Evolutionary conservation across 371 early-diverging fungal genomes (phyloP), one percentile per base, ranked within the genome.

Genomic region (Aphelidium insulamus): DNA sequence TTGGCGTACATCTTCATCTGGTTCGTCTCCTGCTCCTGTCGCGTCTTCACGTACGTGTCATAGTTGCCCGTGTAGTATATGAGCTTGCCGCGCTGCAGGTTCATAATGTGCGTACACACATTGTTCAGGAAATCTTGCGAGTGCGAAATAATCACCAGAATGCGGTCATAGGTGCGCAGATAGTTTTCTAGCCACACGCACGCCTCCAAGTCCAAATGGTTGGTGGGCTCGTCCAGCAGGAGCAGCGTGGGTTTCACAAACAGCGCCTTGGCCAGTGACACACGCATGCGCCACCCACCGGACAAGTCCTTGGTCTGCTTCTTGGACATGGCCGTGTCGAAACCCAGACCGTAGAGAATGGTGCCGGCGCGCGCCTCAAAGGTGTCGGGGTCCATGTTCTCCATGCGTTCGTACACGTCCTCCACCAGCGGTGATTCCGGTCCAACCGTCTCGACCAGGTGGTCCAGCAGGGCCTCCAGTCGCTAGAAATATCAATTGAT

Each of bases 251-350:
- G 97, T 50, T 72, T 70, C 43, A 82, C 74, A 59, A 91, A 92
- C 49, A 98, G 63, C 28, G 97, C 97, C 50, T 83, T 76, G 29
- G 97, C 95, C 21, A 98, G 64, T 5, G 92, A 79, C 24, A 92
- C 94, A 48, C 97, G 71, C 94, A 94, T 94, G 44, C 92, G 74
- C 98, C 98, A 98, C 46, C 98, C 97, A 71, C 98, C 97, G 51
- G 92, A 92, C 59, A 98, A 71, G 44, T 85, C 85, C 62, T 73
- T 78, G 40, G 94, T 91, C 38, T 61, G 66, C 58, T 77, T 74
- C 38, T 62, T 54, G 80, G 85, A 82, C 43, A 74, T 75, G 29
- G 63, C 60, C 33, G 76, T 60, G 40, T 59, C 57, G 62, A 98
- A 98, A 32, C 97, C 98, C 17, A 98, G 66, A 67, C 95, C 94